A percentile compares a stretch with the other conserved stretches of the same genome.
Evolutionary conservation across 2,329 filamentous ascomycete genomes (phyloP).

Genomic region (Cladosporium cucumerinum): DNA sequence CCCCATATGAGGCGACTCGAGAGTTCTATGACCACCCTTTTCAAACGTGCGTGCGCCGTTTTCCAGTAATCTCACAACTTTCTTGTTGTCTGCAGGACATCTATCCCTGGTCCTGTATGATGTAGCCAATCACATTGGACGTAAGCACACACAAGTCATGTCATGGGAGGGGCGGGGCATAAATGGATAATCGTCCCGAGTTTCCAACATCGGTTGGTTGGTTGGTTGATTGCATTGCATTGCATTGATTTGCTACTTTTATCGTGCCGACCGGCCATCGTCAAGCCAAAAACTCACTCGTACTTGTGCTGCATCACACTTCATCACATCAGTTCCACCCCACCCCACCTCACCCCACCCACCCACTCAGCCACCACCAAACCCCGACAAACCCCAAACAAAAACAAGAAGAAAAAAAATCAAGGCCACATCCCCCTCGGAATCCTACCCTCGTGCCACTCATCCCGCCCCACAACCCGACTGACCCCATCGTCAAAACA

Average conservation of each 20-base stretch:
- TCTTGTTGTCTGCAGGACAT: neutral
- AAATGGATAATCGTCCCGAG: neutral
- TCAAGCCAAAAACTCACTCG: neutral
- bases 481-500: conserved; percentile 31
- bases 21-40: neutral
- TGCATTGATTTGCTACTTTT: no score
- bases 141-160: neutral
- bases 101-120: neutral
- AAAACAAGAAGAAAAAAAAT: neutral
- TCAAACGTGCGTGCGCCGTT: neutral
- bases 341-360: neutral
- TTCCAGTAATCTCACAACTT: no score
- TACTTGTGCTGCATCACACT: no score
- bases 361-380: neutral
- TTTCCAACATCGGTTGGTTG: neutral
- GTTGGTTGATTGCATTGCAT: neutral
- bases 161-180: neutral
- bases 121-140: neutral
- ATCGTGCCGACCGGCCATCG: neutral
- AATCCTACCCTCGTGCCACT: conserved; percentile 25
- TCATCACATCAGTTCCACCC: neutral
- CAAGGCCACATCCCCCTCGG: conserved; percentile 31
- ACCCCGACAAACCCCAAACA: neutral
- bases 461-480: conserved; percentile 28
- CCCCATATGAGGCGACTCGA: neutral